These are phyloP conservation scores for Conringia planisiliqua DNA, from an alignment of 345 rosid genomes.

Conservation along the genomic window DNA sequence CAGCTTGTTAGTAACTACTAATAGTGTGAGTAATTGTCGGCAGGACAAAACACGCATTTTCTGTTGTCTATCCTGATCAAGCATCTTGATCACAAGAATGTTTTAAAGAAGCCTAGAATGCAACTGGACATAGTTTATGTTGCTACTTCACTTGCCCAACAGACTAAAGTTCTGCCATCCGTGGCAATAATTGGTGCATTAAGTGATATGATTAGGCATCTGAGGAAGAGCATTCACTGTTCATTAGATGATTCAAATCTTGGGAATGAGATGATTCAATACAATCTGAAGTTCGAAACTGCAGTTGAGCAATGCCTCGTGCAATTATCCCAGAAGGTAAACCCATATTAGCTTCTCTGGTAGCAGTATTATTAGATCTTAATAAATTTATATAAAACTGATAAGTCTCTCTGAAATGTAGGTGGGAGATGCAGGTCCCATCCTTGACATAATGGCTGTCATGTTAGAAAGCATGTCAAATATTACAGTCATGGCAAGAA, in stretches of 20 bases:
- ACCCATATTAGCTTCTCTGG: not conserved
- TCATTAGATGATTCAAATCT: slow-evolving; percentile 64
- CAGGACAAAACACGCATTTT: slow-evolving; percentile 68
- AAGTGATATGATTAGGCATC: slow-evolving; percentile 74
- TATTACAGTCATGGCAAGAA: slow-evolving; percentile 63
- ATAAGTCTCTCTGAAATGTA: slow-evolving; percentile 28
- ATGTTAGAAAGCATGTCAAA: slow-evolving; percentile 76
- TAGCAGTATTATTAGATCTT: no score
- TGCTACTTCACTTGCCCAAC: slow-evolving; percentile 55
- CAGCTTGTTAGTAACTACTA: not conserved
- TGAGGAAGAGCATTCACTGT: slow-evolving; percentile 68
- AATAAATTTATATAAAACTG: not conserved
- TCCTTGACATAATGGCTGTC: slow-evolving; percentile 80
- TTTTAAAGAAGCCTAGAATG: slow-evolving; percentile 60
- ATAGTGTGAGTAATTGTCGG: not conserved
- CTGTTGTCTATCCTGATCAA: slow-evolving; percentile 60
- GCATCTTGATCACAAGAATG: slow-evolving; percentile 75
- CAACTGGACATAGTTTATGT: slow-evolving; percentile 58
- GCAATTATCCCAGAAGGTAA: slow-evolving; percentile 58
- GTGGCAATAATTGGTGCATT: slow-evolving; percentile 65
- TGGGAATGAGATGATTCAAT: slow-evolving; percentile 55
- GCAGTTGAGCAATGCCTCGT: slow-evolving; percentile 70
- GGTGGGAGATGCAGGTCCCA: slow-evolving; percentile 83
- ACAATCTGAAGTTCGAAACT: slow-evolving; percentile 50
- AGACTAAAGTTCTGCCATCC: slow-evolving; percentile 50